Conservation (phyloP, 1,284 basidiomycete genomes). For the Microbotryomycetes sp. region DNA sequence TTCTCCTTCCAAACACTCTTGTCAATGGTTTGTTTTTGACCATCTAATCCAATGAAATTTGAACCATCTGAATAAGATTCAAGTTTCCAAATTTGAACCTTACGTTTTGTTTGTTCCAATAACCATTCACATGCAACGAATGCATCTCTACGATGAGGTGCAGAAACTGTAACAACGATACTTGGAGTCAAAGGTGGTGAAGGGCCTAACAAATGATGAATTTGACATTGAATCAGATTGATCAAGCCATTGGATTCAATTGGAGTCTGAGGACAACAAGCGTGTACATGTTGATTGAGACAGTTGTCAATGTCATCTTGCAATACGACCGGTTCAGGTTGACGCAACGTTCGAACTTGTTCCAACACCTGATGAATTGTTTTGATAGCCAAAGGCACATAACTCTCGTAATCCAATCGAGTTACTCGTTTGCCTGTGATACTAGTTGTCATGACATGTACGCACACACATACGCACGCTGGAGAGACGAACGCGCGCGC, state of each 20-base stretch:
- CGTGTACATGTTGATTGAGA: no score
- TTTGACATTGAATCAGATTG: slow-evolving; percentile 19
- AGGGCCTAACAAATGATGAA: slow-evolving; percentile 30
- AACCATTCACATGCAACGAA: slow-evolving; percentile 72
- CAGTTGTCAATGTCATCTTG: background rate
- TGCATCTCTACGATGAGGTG: slow-evolving; percentile 72
- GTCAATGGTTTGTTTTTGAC: slow-evolving; percentile 48
- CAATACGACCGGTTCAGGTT: slow-evolving; percentile 1
- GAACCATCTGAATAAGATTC: slow-evolving; percentile 57
- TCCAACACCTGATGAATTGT: slow-evolving; percentile 49
- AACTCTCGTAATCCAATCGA: slow-evolving; percentile 68
- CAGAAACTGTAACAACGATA: slow-evolving; percentile 48
- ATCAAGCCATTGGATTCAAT: slow-evolving; percentile 1
- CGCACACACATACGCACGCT: background rate
- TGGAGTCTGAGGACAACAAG: slow-evolving; percentile 2
- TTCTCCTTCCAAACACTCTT: slow-evolving; percentile 75
- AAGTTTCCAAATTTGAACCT: slow-evolving; percentile 81
- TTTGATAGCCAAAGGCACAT: slow-evolving; percentile 72
- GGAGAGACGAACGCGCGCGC: background rate
- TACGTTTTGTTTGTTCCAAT: slow-evolving; percentile 73
- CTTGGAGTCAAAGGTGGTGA: slow-evolving; percentile 29
- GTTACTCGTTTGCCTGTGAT: slow-evolving; percentile 60
- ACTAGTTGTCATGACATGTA: background rate
- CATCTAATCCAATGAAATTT: slow-evolving; percentile 49
- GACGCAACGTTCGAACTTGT: slow-evolving; percentile 13